Conservation (phyloP, 2,329 filamentous ascomycete genomes). For the Aspergillus unguis region DNA sequence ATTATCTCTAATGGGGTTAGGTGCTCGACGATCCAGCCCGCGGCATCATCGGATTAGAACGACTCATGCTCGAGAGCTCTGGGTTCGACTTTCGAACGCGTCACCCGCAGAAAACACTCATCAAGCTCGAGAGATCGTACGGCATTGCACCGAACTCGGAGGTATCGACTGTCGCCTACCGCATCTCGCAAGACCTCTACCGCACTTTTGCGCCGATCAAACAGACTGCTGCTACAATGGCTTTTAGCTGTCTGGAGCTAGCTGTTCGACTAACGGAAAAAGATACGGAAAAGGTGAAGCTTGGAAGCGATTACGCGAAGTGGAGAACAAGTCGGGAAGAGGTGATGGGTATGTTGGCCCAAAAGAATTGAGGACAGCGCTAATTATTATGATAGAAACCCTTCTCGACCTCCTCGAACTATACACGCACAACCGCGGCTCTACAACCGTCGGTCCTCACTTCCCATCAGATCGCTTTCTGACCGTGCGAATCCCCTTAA, state of each 20-base stretch:
- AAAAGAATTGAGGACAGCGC: conserved; percentile 22
- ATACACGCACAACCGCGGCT: conserved; percentile 77
- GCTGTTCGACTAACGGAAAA: conserved; percentile 65
- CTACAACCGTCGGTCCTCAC: conserved; percentile 68
- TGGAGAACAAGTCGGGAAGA: conserved; percentile 47
- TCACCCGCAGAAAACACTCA: conserved; percentile 78
- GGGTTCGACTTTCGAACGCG: conserved; percentile 91
- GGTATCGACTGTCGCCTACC: conserved; percentile 69
- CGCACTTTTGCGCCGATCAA: conserved; percentile 91
- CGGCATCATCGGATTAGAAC: conserved; percentile 82
- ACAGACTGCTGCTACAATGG: conserved; percentile 81
- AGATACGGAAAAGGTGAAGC: conserved; percentile 50
- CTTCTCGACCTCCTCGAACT: conserved; percentile 87
- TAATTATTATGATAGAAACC: conserved; percentile 56
- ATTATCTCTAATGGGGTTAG: conserved; percentile 40
- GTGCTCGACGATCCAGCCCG: conserved; percentile 76
- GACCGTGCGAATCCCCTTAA: conserved; percentile 79
- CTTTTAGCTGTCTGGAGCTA: conserved; percentile 76
- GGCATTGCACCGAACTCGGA: conserved; percentile 50
- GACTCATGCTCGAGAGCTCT: conserved; percentile 86
- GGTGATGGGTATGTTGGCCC: conserved; percentile 44
- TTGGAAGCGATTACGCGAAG: conserved; percentile 48
- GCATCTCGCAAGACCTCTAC: conserved; percentile 83
- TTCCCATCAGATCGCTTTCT: conserved; percentile 78
- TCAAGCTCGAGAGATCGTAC: conserved; percentile 70